Conservation (phyloP, 2,329 filamentous ascomycete species). For the Phialocephala sp. region DNA sequence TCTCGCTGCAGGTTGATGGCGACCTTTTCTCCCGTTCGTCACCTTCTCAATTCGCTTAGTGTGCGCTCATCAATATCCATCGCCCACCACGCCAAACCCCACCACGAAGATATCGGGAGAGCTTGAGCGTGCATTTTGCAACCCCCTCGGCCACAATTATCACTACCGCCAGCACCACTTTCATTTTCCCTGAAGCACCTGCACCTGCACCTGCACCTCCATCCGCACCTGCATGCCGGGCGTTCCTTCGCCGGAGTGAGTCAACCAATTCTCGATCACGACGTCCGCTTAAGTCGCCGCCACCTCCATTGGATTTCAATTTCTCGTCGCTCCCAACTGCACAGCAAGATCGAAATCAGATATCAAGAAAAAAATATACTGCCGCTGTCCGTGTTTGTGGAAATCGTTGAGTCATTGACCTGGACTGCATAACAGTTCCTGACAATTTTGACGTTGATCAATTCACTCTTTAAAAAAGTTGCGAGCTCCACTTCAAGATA, state of each 20-base stretch:
- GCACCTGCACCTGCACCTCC: background rate
- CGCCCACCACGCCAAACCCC: background rate
- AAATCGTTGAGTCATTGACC: background rate
- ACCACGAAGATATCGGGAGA: background rate
- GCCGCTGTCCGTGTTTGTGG: background rate
- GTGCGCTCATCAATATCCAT: background rate
- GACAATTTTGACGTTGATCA: background rate
- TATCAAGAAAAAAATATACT: background rate
- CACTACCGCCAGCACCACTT: background rate
- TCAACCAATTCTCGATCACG: background rate
- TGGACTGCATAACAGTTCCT: background rate
- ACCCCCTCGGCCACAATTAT: background rate
- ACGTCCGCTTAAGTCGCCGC: background rate
- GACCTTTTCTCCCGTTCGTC: background rate
- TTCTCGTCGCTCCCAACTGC: background rate
- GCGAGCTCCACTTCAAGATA: background rate
- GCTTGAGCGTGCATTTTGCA: background rate
- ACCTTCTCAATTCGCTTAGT: background rate
- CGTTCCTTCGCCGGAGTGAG: constrained; percentile 6
- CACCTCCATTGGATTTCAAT: background rate
- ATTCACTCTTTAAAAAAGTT: background rate
- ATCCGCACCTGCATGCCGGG: background rate
- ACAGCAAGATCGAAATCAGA: background rate
- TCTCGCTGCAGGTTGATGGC: background rate
- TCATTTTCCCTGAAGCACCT: background rate